Evolutionary conservation across 805 yeast genomes (phyloP).

Genomic region (Candida orba): DNA sequence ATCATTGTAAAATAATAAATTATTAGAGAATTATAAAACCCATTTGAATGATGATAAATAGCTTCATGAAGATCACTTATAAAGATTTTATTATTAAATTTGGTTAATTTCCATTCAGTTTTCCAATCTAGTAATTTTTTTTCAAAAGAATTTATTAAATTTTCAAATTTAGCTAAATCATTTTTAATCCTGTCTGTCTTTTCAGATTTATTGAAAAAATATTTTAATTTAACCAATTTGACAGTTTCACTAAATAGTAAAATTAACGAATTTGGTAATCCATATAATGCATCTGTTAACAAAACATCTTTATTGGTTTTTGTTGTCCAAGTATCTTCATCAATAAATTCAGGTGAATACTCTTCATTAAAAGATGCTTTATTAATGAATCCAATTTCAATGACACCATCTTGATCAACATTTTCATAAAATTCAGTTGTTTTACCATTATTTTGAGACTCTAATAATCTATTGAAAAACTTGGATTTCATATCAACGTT

Average conservation of each 20-base stretch:
- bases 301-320: slow-evolving; percentile 40
- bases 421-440: slow-evolving; percentile 32
- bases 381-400: slow-evolving; percentile 32
- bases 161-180: slow-evolving; percentile 15
- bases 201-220: slow-evolving; percentile 29
- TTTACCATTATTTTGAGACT: slow-evolving; percentile 18
- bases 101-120: slow-evolving; percentile 61
- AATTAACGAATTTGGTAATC: slow-evolving; percentile 76
- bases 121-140: slow-evolving; percentile 55
- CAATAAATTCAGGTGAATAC: slow-evolving; percentile 34
- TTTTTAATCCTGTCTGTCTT: slow-evolving; percentile 3
- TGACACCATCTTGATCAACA: slow-evolving; percentile 39
- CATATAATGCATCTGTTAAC: slow-evolving; percentile 76
- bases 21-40: slow-evolving; percentile 65
- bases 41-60: slow-evolving; percentile 70
- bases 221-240: slow-evolving; percentile 54
- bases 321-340: slow-evolving; percentile 25
- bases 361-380: slow-evolving; percentile 13
- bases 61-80: slow-evolving; percentile 46
- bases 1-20: slow-evolving; percentile 68
- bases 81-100: slow-evolving; percentile 22
- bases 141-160: slow-evolving; percentile 32
- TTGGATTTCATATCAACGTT: slow-evolving; percentile 10
- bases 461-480: slow-evolving; percentile 9
- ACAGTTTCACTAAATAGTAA: slow-evolving; percentile 67